phyloP scores from a whole-genome alignment of 495 filamentous ascomycete species.

The Penicillium dipodomyicola region DNA sequence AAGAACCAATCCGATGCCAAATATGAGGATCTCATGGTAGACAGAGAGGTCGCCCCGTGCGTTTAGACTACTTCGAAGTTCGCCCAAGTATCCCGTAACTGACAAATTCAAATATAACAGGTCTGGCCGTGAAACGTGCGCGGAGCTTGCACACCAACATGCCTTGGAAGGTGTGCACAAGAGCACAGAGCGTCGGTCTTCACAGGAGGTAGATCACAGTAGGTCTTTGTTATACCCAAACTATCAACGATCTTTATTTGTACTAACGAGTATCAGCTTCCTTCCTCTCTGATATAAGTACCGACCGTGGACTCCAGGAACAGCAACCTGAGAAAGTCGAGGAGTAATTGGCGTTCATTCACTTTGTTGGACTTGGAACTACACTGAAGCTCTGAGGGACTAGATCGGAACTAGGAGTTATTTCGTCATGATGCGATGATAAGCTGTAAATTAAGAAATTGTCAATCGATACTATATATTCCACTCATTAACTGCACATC shows the following conservation, averaged over 20 bases:
- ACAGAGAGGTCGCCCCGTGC: conserved; percentile 29
- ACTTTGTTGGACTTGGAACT: not conserved
- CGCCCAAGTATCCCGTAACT: not conserved
- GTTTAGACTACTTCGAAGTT: not conserved
- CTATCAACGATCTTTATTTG: not conserved
- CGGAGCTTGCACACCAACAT: conserved; percentile 29
- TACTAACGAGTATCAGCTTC: not conserved
- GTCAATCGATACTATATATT: not conserved
- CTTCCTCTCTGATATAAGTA: conserved; percentile 1
- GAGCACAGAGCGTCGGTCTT: conserved; percentile 21
- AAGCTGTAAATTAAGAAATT: conserved; percentile 1
- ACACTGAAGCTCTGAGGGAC: not conserved
- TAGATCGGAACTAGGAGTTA: not conserved
- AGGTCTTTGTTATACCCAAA: not conserved
- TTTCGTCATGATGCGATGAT: not conserved
- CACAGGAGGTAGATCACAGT: conserved; percentile 14
- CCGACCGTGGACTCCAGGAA: conserved; percentile 9
- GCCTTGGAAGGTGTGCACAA: conserved; percentile 27
- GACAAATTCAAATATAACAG: conserved; percentile 4
- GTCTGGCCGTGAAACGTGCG: conserved; percentile 24
- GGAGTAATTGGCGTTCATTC: not conserved
- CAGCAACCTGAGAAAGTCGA: conserved; percentile 7
- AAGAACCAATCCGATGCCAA: conserved; percentile 1
- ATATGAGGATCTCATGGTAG: conserved; percentile 15
- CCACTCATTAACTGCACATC: not conserved